phyloP scores from a whole-genome alignment of 2,329 filamentous ascomycete genomes.

The Aspergillus tubingensis region DNA sequence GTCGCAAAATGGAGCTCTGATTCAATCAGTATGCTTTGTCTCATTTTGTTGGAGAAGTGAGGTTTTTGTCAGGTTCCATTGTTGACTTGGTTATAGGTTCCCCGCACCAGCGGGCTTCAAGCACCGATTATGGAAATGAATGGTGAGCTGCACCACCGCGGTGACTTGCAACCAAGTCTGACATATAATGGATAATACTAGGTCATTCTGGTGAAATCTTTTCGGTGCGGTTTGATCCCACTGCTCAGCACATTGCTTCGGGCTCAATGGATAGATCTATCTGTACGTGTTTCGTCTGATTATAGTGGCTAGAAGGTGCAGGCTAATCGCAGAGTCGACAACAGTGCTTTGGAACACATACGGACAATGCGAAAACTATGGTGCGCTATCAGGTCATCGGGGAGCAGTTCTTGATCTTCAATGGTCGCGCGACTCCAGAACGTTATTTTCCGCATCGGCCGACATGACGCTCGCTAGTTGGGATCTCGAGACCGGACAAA shows the following conservation, averaged over 20 bases:
- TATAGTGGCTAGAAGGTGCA: neutral
- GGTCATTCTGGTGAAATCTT: constrained; percentile 82
- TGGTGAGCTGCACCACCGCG: constrained; percentile 48
- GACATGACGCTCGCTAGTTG: constrained; percentile 93
- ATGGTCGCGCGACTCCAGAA: constrained; percentile 92
- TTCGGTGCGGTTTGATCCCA: constrained; percentile 83
- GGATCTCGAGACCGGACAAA: constrained; percentile 88
- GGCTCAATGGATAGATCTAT: constrained; percentile 94
- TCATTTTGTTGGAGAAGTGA: neutral
- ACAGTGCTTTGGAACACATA: constrained; percentile 91
- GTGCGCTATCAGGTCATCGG: constrained; percentile 82
- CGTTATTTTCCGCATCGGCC: constrained; percentile 88
- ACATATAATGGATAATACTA: constrained; percentile 23
- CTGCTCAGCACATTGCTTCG: constrained; percentile 85
- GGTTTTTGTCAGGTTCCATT: neutral
- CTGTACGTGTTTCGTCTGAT: constrained; percentile 54
- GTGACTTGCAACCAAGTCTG: neutral
- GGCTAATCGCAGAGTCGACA: neutral
- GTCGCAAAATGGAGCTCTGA: constrained; percentile 62
- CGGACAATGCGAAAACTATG: constrained; percentile 93
- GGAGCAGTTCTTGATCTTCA: constrained; percentile 89
- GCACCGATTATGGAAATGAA: constrained; percentile 93
- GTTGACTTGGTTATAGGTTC: constrained; percentile 57
- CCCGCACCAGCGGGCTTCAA: constrained; percentile 78
- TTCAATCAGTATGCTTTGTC: constrained; percentile 61